Base-by-base conservation (phyloP, 768 basidiomycete species). In the Gelatoporia subvermispora region DNA sequence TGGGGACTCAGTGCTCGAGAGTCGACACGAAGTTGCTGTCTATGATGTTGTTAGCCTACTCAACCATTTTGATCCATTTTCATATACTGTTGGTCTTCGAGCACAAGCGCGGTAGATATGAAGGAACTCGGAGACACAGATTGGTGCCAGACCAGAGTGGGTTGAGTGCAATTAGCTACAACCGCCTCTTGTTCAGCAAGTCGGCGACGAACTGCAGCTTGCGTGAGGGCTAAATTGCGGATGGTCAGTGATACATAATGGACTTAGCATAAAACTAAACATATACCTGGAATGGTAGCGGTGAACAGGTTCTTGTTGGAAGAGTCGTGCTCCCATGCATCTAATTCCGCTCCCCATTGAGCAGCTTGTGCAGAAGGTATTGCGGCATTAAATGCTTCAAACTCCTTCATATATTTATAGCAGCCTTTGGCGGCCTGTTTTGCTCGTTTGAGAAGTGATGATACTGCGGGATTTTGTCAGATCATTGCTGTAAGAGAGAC, bases 241-340 rank as follows among this genome's bases (percentile, higher is more conserved):
- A 5, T 13, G 13, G 13, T 31, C 7, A 31, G 13, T 31, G 13
- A 31, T 7, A 13, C 5, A 13, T 31, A 31, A 31, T 7, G 28
- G 28, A 31, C 13, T 31, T 5, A 31, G n/a, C n/a, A n/a, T n/a
- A 31, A 31, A 31, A 13, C 7, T 5, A 3, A 57, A 23, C 1
- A 51, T 23, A 16, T 16, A 51, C 52, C 41, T 3, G 34, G 28
- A 1, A 28, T 18, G 13, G 24, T 22, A 8, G 47, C 17, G 16
- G 15, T 23, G 39, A 50, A 56, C 3, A 63, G 65, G 48, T 65
- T 62, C 11, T 44, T 38, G 21, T 45, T 24, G 3, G 49, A 34
- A 2, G 23, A 42, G 43, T 66, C 61, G 3, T 7, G 20, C 38
- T 66, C 64, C 62, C 64, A 66, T 1, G 44, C 43, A 38, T 53